Base-by-base conservation (phyloP, 164 flowering plant genomes). In the Sedum album region DNA sequence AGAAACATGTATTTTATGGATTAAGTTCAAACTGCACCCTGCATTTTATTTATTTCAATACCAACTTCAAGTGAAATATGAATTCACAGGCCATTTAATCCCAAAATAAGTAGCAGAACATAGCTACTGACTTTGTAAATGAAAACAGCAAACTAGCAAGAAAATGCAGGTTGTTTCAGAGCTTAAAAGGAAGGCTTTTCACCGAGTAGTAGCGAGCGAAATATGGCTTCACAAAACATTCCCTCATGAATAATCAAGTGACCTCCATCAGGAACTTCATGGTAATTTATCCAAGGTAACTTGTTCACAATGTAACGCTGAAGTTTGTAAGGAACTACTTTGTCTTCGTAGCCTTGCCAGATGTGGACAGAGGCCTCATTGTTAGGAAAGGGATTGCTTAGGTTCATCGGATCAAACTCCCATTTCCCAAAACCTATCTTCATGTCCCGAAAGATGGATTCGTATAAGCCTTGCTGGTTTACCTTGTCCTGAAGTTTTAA, bases 261-360 rank as follows among this genome's bases (percentile, higher is more conserved):
- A 25, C 88, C 88, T 11, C 70, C 73, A 70, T 79, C 73, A 44
- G 81, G 73, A 65, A 84, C 76, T 68, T 84, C 84, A 41, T 84
- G 84, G 77, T 80, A 81, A 4, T 28, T 76, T 62, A 84, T 82
- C 88, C 88, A 84, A 23, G 82, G 85, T 25, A 82, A 78, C 70
- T 78, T 78, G 13, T 70, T 63, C 1, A 81, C 61, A 7, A 84
- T n/a, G 63, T 74, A 79, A 0, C 76, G 78, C 8, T 73, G 71
- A 1, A 84, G 38, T 57, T 73, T 23, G 41, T 0, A 5, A 1
- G 82, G 75, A 25, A 84, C 66, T 0, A 78, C 31, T 31, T 67
- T 73, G 46, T 65, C 67, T 65, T 65, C 67, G 21, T 23, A 15
- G 46, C 67, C 48, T 36, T 65, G 67, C 67, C 67, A 65, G 42